Evolutionary conservation across 768 basidiomycete species (phyloP), one percentile per base, ranked within the genome.

Genomic region (Hygrocybe punicea): DNA sequence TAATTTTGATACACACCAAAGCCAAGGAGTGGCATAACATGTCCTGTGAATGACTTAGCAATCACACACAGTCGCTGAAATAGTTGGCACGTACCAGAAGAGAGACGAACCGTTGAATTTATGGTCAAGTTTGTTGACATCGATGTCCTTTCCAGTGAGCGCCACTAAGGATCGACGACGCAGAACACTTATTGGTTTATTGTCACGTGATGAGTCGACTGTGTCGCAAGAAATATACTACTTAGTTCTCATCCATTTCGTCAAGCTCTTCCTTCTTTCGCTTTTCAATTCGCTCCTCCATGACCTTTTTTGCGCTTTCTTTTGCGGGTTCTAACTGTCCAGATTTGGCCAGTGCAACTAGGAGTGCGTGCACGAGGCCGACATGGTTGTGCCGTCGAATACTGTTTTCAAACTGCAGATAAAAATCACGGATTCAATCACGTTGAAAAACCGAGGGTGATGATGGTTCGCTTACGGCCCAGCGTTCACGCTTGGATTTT

Each of bases 371-470:
- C 5, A 85, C 84, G 19, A 93, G 76, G 34, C 93, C 90, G 47
- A 93, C 79, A 68, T 93, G 89, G 63, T 95, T 96, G 65, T 95
- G 93, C 63, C 85, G 78, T 39, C 93, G 84, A 37, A 93, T 77
- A 60, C 87, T 86, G 73, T 95, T 94, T 73, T 94, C 91, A 60
- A 93, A 91, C 89, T 93, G 63, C 14, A 55, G 8, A 44, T 58
- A 48, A 24, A 35, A 60, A 53, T 57, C 9, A 42, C 44, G 17
- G 34, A 25, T 58, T 56, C 49, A 57, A 48, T 40, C n/a, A 44
- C 16, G 17, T 36, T 35, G 58, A 53, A 60, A 59, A 45, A 57
- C n/a, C n/a, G n/a, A n/a, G n/a, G n/a, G n/a, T n/a, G 52, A 58
- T 29, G 49, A 17, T 29, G 47, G 24, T 51, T 57, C 25, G 81